A percentile compares a stretch with the other conserved stretches of the same genome.
Evolutionary conservation across 2,329 filamentous ascomycete species (phyloP).

Genomic region (Alternaria longipes): DNA sequence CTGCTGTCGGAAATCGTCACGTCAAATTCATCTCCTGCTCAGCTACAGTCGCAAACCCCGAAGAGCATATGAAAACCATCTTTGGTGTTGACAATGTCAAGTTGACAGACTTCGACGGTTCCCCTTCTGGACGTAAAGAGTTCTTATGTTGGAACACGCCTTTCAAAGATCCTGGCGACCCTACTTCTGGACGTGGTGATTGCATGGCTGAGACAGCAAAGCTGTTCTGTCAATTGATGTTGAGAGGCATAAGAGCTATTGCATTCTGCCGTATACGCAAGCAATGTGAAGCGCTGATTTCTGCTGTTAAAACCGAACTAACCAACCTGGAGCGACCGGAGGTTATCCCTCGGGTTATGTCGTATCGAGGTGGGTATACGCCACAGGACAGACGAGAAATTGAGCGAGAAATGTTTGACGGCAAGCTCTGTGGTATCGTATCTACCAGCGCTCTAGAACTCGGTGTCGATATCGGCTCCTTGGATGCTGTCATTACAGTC

Average conservation of each 20-base stretch:
- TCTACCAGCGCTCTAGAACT: slow-evolving; percentile 93
- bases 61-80: slow-evolving; percentile 91
- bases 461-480: slow-evolving; percentile 91
- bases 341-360: slow-evolving; percentile 84
- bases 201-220: slow-evolving; percentile 86
- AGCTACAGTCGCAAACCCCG: slow-evolving; percentile 92
- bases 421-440: slow-evolving; percentile 89
- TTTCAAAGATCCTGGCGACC: slow-evolving; percentile 87
- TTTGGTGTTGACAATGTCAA: slow-evolving; percentile 85
- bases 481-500: slow-evolving; percentile 93
- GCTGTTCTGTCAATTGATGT: slow-evolving; percentile 87
- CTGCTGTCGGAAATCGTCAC: slow-evolving; percentile 83
- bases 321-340: slow-evolving; percentile 76
- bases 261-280: slow-evolving; percentile 90
- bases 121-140: slow-evolving; percentile 90
- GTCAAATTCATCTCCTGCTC: slow-evolving; percentile 96
- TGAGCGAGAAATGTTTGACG: slow-evolving; percentile 96
- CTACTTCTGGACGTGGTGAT: slow-evolving; percentile 84
- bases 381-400: slow-evolving; percentile 88
- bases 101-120: slow-evolving; percentile 90
- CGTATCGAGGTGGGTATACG: slow-evolving; percentile 94
- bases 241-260: slow-evolving; percentile 89
- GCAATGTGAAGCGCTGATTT: slow-evolving; percentile 85
- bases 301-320: slow-evolving; percentile 81
- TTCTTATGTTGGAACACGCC: slow-evolving; percentile 99